Conservation (phyloP, 2,329 filamentous ascomycete genomes). For the Beauveria bassiana region DNA sequence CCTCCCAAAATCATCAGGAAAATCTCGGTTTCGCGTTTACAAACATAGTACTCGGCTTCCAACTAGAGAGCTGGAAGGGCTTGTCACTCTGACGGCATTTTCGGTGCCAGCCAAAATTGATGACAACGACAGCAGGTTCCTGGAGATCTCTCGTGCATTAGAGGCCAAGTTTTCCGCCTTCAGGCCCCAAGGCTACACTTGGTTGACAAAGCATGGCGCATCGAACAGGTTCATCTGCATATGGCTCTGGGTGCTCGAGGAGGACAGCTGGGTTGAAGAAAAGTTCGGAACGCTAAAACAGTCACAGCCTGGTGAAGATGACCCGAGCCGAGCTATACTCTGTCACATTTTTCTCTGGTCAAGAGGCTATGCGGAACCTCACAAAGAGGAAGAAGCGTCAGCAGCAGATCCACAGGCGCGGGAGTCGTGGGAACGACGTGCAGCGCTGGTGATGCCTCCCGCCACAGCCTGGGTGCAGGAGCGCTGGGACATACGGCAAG, state of each 20-base stretch:
- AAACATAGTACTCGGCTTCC: not conserved
- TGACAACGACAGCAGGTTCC: not conserved
- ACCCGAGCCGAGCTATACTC: slow-evolving; percentile 6
- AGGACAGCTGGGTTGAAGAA: slow-evolving; percentile 11
- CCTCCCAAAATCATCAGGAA: not conserved
- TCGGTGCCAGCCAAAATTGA: slow-evolving; percentile 2
- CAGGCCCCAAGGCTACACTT: too few relatives aligned
- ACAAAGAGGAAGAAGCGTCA: slow-evolving; percentile 12
- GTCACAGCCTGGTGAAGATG: not conserved
- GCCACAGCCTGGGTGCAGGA: slow-evolving; percentile 17
- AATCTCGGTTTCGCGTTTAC: not conserved
- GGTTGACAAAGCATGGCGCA: too few relatives aligned
- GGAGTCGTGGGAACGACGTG: slow-evolving; percentile 12
- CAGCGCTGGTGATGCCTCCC: slow-evolving; percentile 16
- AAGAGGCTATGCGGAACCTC: not conserved
- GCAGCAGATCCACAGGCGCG: slow-evolving; percentile 11
- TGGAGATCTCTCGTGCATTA: not conserved
- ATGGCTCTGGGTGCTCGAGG: not conserved
- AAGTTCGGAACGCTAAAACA: slow-evolving; percentile 5
- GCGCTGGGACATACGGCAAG: slow-evolving; percentile 15
- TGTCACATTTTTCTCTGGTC: slow-evolving; percentile 14
- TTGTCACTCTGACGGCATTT: slow-evolving; percentile 11
- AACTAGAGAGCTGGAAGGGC: slow-evolving; percentile 5
- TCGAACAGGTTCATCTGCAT: too few relatives aligned
- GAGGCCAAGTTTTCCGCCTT: too few relatives aligned